Percentiles rank a stretch among this genome's conserved stretches.
These are phyloP conservation scores for Hericium erinaceus DNA, from an alignment of 768 basidiomycete genomes.

Conservation along the genomic window DNA sequence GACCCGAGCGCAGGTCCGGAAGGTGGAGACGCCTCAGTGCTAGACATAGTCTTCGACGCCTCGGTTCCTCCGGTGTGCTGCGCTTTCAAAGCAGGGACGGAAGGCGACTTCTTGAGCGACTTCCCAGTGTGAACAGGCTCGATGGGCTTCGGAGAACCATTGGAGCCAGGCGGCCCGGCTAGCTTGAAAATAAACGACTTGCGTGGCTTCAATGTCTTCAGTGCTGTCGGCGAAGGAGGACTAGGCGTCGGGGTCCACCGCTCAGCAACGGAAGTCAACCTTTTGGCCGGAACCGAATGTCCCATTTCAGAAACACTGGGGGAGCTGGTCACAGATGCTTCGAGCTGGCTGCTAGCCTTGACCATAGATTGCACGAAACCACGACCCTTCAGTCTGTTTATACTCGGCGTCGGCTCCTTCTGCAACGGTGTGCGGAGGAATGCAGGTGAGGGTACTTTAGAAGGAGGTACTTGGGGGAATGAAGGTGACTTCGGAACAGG, in stretches of 20 bases:
- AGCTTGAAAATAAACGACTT: not conserved
- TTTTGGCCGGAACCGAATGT: slow-evolving; percentile 1
- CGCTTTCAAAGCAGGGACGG: slow-evolving; percentile 3
- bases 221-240: not conserved
- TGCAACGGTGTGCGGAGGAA: slow-evolving; percentile 45
- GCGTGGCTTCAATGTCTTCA: not conserved
- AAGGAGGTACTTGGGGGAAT: slow-evolving; percentile 32
- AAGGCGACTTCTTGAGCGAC: slow-evolving; percentile 7
- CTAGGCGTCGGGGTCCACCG: slow-evolving; percentile 3
- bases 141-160: not conserved
- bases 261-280: slow-evolving; percentile 2
- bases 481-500: slow-evolving; percentile 32
- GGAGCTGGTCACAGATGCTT: slow-evolving; percentile 21
- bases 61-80: not conserved
- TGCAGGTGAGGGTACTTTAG: slow-evolving; percentile 40
- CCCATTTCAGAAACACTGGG: slow-evolving; percentile 20
- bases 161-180: not conserved
- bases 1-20: slow-evolving; percentile 39
- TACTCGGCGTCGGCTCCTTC: slow-evolving; percentile 75
- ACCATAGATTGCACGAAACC: slow-evolving; percentile 84
- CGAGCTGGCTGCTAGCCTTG: slow-evolving; percentile 51
- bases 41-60: not conserved
- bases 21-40: slow-evolving; percentile 1
- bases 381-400: slow-evolving; percentile 74
- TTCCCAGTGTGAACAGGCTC: slow-evolving; percentile 3